Conservation (phyloP, 257 asterid genomes). For the Primulina tabacum region DNA sequence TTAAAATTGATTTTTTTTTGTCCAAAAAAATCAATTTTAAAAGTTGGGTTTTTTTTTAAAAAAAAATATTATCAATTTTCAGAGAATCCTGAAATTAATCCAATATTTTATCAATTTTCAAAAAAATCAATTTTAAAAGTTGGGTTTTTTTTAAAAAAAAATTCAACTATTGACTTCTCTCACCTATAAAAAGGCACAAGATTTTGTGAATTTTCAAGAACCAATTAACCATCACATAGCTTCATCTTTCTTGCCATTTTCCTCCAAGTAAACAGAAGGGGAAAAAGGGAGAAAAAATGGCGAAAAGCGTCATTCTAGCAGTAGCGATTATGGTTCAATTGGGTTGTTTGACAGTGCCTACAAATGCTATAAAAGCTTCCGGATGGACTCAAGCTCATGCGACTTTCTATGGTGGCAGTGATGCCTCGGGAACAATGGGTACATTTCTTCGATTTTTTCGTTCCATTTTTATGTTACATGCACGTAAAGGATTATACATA, state of each 20-base stretch:
- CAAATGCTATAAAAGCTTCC: conserved; percentile 37
- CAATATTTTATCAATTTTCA: no score
- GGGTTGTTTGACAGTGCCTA: conserved; percentile 25
- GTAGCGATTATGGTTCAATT: conserved; percentile 16
- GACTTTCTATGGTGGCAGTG: conserved; percentile 57
- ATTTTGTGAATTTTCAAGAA: background rate
- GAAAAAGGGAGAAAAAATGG: conserved; percentile 24
- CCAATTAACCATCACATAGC: background rate
- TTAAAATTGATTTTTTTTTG: no score
- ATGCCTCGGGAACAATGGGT: conserved; percentile 70
- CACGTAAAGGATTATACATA: background rate
- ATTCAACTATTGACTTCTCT: background rate
- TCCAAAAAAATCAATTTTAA: no score
- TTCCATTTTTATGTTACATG: background rate
- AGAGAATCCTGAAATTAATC: no score
- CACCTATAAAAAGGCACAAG: conserved; percentile 27
- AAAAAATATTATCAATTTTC: no score
- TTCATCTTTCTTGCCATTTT: background rate
- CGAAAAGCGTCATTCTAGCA: conserved; percentile 5
- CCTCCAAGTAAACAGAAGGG: background rate
- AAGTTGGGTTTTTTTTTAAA: no score
- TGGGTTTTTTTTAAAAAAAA: background rate
- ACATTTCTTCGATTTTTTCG: background rate
- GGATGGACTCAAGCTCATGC: conserved; percentile 53
- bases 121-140: no score